Evolutionary conservation across 225 moss, liverwort and hornwort species (phyloP).

Genomic region (Straminergon stramineum): DNA sequence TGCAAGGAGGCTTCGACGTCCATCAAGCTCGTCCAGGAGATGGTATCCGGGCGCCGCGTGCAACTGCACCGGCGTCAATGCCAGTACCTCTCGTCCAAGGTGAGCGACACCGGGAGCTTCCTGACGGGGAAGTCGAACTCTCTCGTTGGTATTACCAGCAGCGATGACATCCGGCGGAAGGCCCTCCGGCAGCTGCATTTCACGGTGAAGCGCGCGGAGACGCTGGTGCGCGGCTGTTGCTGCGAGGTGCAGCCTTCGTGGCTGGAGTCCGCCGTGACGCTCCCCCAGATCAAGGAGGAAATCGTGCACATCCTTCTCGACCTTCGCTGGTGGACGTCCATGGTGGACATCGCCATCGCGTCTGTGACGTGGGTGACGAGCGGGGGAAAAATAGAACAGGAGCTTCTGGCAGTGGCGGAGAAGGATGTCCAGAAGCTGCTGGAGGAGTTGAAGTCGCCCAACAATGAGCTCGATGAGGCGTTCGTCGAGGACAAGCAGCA

Average conservation of each 20-base stretch:
- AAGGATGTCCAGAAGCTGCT: neutral
- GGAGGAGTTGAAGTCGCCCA: neutral
- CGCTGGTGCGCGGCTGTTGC: slow-evolving; percentile 9
- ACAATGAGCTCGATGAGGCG: neutral
- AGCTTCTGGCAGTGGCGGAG: neutral
- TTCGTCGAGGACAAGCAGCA: neutral
- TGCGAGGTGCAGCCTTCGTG: neutral
- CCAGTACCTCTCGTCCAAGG: neutral
- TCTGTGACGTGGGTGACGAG: neutral
- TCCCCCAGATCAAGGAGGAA: slow-evolving; percentile 4
- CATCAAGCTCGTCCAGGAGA: neutral
- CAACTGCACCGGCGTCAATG: slow-evolving; percentile 7
- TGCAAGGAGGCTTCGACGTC: neutral
- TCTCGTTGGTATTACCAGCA: neutral
- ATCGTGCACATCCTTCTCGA: slow-evolving; percentile 23
- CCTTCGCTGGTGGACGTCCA: slow-evolving; percentile 19
- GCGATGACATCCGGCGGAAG: neutral
- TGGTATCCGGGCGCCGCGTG: neutral
- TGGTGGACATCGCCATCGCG: slow-evolving; percentile 10
- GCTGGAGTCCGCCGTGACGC: slow-evolving; percentile 14
- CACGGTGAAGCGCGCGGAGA: slow-evolving; percentile 23
- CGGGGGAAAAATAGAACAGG: neutral
- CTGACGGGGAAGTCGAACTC: neutral
- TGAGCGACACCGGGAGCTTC: neutral
- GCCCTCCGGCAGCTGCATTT: slow-evolving; percentile 5